Evolutionary conservation across 2,329 filamentous ascomycete genomes (phyloP), one percentile per base, ranked within the genome.

Genomic region (Cladophialophora chaetospira): DNA sequence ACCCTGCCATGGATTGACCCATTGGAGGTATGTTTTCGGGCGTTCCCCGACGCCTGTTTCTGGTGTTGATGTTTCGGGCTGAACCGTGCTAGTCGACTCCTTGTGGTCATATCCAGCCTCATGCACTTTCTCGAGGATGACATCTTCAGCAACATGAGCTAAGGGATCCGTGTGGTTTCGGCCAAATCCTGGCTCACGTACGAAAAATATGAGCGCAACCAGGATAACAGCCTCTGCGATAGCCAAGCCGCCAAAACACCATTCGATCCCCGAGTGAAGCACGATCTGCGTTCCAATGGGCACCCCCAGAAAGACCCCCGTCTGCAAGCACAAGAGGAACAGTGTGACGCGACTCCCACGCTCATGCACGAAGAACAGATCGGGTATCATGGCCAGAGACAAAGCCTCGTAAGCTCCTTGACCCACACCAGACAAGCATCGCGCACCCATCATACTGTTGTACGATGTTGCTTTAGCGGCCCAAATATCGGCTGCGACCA

Each of bases 321-420:
- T 89, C 0, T 97, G 81, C 13, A 33, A 79, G 3, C 97, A 77
- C 17, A 97, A 75, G 0, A 92, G 97, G 69, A 97, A 97, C 19
- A 97, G 91, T 9, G 93, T 93, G 42, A 97, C 85, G 3, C 93
- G 87, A 69, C 91, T 97, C 0, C 92, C 93, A 59, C 93, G 82
- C 73, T 97, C 93, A 67, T 97, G 93, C 17, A 97, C 78, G 68
- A 96, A 97, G 76, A 92, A 97, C 57, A 97, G 96, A 72, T 97
- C 93, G 2, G 92, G 91, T 66, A 97, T 92, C 0, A 91, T 96
- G 13, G 93, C 92, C 3, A 91, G 95, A 0, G 93, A 92, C 26
- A 97, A 80, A 67, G 91, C 96, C 71, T 97, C 93, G 5, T 96
- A 90, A 0, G 91, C 90, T 63, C 89, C 93, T 45, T 97, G 87